These are phyloP conservation scores for Scheffersomyces lignicola DNA, from an alignment of 1,139 yeast genomes.

Conservation along the genomic window DNA sequence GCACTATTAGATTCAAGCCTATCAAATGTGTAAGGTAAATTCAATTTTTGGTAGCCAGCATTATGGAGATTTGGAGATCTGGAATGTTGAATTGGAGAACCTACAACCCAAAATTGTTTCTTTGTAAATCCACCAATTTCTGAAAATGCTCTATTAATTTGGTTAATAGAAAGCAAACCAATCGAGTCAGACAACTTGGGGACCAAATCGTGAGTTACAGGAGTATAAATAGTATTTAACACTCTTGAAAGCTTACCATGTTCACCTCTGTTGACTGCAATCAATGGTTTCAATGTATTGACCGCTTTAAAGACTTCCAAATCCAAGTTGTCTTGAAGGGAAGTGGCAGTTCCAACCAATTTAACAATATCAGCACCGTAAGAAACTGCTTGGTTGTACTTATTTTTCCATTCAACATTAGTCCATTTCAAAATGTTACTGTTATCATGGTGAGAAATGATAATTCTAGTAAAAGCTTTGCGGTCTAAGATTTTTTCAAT, in stretches of 20 bases:
- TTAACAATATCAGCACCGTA: constrained; percentile 75
- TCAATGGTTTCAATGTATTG: constrained; percentile 60
- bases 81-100: constrained; percentile 82
- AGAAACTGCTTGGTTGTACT: constrained; percentile 64
- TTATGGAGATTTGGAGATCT: constrained; percentile 86
- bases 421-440: constrained; percentile 64
- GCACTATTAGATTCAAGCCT: constrained; percentile 71
- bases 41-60: constrained; percentile 68
- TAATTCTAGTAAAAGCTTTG: constrained; percentile 64
- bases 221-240: constrained; percentile 73
- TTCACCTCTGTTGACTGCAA: constrained; percentile 82
- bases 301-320: constrained; percentile 66
- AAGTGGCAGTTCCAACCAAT: constrained; percentile 75
- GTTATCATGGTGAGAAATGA: constrained; percentile 82
- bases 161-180: constrained; percentile 65
- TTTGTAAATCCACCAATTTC: constrained; percentile 60
- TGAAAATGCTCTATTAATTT: constrained; percentile 61
- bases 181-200: constrained; percentile 68
- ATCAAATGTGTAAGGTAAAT: constrained; percentile 74
- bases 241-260: constrained; percentile 79
- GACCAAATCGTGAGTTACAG: constrained; percentile 70
- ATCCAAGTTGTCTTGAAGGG: constrained; percentile 64
- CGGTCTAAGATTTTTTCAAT: constrained; percentile 29
- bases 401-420: constrained; percentile 69
- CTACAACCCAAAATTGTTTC: constrained; percentile 74